Percentiles rank a stretch among this genome's conserved stretches.
Evolutionary conservation across 2,329 filamentous ascomycete species (phyloP).

Genomic region (Colletotrichum sp.): DNA sequence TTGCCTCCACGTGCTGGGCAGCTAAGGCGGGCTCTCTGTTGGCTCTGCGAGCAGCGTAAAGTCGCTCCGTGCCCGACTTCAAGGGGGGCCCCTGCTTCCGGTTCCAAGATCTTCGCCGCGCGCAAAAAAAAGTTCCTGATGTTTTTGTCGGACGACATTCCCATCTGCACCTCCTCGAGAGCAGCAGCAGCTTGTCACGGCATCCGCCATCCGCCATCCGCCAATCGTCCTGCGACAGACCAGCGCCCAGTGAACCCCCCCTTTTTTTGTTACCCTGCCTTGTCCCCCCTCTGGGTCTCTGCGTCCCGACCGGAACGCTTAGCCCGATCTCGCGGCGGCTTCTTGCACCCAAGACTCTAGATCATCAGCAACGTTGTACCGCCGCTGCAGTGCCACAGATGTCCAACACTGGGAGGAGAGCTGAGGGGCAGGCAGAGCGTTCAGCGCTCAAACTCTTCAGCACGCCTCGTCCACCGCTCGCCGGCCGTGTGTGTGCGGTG

Average conservation of each 20-base stretch:
- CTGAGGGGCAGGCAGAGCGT: not conserved
- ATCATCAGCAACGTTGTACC: constrained; percentile 16
- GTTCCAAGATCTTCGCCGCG: constrained; percentile 14
- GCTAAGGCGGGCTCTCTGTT: not conserved
- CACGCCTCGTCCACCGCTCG: not conserved
- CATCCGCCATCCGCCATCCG: constrained; percentile 11
- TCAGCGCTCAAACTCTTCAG: not conserved
- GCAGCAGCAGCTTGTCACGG: constrained; percentile 5
- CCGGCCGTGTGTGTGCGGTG: not conserved
- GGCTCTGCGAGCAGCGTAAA: not conserved
- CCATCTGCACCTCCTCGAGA: not conserved
- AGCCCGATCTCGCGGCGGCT: constrained; percentile 17
- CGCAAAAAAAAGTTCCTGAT: constrained; percentile 14
- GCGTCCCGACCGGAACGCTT: not conserved
- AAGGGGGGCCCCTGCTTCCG: not conserved
- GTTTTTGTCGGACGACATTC: constrained; percentile 1
- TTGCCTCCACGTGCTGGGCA: not conserved
- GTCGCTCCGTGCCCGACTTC: constrained; percentile 7
- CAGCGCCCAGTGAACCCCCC: not conserved
- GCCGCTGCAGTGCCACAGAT: not conserved
- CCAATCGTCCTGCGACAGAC: not conserved
- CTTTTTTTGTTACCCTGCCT: not conserved
- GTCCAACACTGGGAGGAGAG: not conserved
- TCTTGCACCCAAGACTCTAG: constrained; percentile 9
- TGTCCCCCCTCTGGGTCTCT: not conserved